These are phyloP conservation scores for Schizosaccharomyces octosporus DNA, from an alignment of 805 yeast genomes.

Conservation along the genomic window DNA sequence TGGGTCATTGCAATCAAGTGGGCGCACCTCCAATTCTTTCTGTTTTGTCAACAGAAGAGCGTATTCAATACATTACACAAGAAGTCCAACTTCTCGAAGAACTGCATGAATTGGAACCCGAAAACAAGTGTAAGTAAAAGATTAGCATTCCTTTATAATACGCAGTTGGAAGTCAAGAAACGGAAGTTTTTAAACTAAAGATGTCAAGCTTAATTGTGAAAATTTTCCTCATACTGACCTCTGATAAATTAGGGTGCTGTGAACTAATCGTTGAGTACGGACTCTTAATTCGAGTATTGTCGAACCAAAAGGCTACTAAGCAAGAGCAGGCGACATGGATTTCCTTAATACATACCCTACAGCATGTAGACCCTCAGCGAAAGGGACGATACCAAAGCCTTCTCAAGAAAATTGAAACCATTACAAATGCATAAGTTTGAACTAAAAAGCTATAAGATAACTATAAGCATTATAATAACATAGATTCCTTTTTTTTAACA, in stretches of 20 bases:
- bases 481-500: too few species aligned
- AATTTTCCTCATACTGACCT: background rate
- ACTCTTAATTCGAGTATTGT: constrained; percentile 11
- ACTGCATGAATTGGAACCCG: constrained; percentile 47
- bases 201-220: background rate
- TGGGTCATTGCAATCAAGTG: constrained; percentile 12
- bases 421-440: background rate
- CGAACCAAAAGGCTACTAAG: constrained; percentile 6
- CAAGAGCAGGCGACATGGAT: constrained; percentile 14
- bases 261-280: constrained; percentile 20
- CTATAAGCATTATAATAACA: background rate
- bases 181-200: background rate
- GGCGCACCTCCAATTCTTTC: constrained; percentile 1
- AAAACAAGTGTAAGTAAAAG: constrained; percentile 31
- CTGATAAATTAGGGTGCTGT: background rate
- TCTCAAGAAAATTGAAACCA: background rate
- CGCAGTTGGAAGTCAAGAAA: background rate
- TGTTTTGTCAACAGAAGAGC: constrained; percentile 12
- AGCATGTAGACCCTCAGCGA: constrained; percentile 39
- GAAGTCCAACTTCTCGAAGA: constrained; percentile 30
- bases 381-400: constrained; percentile 24
- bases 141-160: background rate
- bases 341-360: constrained; percentile 18
- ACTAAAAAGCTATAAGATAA: background rate
- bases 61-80: constrained; percentile 18